Conservation (phyloP, 2,329 filamentous ascomycete species). For the Elsinoe batatas region DNA sequence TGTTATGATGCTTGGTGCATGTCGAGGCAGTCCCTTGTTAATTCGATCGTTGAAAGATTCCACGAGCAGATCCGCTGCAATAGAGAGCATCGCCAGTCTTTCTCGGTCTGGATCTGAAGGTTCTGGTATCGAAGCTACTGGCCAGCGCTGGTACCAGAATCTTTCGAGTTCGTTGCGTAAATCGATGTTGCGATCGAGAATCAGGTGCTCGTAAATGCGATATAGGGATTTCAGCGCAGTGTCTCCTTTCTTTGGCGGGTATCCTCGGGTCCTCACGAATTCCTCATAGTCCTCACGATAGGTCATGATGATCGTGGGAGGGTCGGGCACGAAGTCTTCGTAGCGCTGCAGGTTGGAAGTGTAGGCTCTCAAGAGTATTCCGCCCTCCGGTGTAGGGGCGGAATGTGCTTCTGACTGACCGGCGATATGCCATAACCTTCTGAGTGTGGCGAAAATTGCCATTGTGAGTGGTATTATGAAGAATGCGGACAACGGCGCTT, state of each 20-base stretch:
- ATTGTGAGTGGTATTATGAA: no score
- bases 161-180: neutral
- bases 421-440: neutral
- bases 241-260: neutral
- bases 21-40: no score
- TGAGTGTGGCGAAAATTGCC: neutral
- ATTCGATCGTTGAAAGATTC: no score
- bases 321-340: neutral
- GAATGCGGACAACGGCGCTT: neutral
- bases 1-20: no score
- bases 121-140: neutral
- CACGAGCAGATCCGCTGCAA: no score
- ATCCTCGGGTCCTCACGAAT: neutral
- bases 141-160: neutral
- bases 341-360: neutral
- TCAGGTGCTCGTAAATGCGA: neutral
- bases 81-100: no score
- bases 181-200: neutral
- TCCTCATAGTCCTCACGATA: neutral
- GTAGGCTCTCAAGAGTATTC: neutral
- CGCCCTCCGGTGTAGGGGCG: neutral
- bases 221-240: neutral
- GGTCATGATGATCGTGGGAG: neutral
- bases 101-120: neutral
- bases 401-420: neutral